Conservation (phyloP, 441 rosid genomes). For the Erodium moschatum region DNA sequence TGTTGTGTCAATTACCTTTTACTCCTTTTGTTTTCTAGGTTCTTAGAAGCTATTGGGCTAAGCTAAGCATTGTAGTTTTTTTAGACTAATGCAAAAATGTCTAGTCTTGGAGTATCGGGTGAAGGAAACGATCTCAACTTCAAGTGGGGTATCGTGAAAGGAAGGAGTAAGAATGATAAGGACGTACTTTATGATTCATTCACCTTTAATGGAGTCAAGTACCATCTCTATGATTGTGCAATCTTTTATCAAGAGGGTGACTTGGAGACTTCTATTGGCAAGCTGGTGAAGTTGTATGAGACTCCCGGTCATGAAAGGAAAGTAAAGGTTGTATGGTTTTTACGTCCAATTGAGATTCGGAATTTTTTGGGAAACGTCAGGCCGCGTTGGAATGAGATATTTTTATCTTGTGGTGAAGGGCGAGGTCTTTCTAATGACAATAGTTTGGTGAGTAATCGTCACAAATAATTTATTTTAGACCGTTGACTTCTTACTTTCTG, state of each 20-base stretch:
- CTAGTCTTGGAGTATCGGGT: conserved; percentile 7
- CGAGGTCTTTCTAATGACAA: conserved; percentile 32
- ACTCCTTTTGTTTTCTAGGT: neutral
- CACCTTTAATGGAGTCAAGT: conserved; percentile 31
- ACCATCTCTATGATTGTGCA: conserved; percentile 42
- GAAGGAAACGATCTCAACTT: conserved; percentile 16
- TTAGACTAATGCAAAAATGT: conserved; percentile 19
- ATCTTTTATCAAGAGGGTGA: conserved; percentile 16
- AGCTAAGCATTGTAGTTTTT: neutral
- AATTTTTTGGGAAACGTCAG: conserved; percentile 33
- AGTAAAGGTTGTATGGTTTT: conserved; percentile 48
- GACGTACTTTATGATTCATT: conserved; percentile 32
- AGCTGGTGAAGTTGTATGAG: conserved; percentile 40
- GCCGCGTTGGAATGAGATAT: conserved; percentile 49
- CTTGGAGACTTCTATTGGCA: conserved; percentile 38
- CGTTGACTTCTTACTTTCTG: too few relatives aligned
- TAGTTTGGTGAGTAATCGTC: conserved; percentile 34
- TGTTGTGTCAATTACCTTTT: neutral
- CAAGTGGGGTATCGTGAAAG: conserved; percentile 38
- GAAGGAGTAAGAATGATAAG: conserved; percentile 21
- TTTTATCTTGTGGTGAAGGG: conserved; percentile 48
- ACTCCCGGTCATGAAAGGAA: conserved; percentile 31
- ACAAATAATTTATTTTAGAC: neutral
- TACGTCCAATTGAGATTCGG: conserved; percentile 43
- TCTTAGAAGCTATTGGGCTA: neutral